Percentiles rank a stretch among this genome's conserved stretches.
Conservation (phyloP, 257 asterid species). For the Phtheirospermum japonicum region DNA sequence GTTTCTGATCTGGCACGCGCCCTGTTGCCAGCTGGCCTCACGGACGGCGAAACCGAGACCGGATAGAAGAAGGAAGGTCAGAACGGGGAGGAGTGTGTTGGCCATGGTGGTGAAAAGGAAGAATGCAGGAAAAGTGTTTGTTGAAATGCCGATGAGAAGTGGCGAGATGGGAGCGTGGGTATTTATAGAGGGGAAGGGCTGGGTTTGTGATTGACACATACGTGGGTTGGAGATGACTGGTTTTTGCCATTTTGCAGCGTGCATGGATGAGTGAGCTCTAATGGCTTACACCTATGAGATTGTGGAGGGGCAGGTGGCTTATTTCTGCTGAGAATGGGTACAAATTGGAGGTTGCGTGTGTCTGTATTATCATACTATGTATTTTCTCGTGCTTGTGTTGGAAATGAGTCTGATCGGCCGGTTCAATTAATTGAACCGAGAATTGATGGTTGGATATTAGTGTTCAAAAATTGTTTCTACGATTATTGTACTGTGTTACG, state of each 20-base stretch:
- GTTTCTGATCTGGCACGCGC: constrained; percentile 39
- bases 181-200: constrained; percentile 29
- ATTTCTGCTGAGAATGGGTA: constrained; percentile 3
- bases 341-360: not conserved
- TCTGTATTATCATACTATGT: no score
- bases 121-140: not conserved
- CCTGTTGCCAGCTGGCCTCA: constrained; percentile 24
- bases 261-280: constrained; percentile 37
- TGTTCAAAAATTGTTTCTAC: no score
- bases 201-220: constrained; percentile 30
- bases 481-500: no score
- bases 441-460: no score
- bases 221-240: not conserved
- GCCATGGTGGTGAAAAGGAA: not conserved
- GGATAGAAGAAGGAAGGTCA: constrained; percentile 30
- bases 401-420: no score
- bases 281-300: constrained; percentile 41
- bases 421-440: no score
- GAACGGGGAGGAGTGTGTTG: constrained; percentile 27
- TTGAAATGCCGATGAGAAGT: constrained; percentile 27
- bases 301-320: constrained; percentile 2
- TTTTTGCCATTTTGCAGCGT: constrained; percentile 41
- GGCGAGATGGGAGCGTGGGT: constrained; percentile 30
- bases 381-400: no score
- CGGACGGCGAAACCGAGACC: constrained; percentile 15